Conservation (phyloP, 257 asterid species). For the Thymus mandschuricus region DNA sequence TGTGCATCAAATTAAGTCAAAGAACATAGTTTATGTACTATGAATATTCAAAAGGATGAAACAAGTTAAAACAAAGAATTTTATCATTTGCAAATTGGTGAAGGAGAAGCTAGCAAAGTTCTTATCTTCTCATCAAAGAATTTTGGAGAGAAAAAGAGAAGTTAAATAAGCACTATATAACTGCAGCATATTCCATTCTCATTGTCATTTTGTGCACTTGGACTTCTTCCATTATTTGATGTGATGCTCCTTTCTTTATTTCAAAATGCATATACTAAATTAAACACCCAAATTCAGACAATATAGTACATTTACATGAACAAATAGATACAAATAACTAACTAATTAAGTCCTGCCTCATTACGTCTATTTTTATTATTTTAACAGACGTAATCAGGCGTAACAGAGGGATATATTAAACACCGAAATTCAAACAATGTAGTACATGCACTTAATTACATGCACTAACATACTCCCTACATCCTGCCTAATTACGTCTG, state of each 20-base stretch:
- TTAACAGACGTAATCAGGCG: no score
- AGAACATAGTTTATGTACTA: neutral
- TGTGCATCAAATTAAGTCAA: constrained; percentile 17
- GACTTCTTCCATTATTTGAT: constrained; percentile 31
- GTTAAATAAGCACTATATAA: constrained; percentile 33
- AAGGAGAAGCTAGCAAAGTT: constrained; percentile 21
- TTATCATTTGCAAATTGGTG: constrained; percentile 28
- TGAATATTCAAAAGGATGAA: constrained; percentile 30
- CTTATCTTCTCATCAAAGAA: constrained; percentile 37
- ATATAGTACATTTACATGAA: neutral
- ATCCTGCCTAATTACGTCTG: no score
- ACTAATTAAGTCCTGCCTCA: no score
- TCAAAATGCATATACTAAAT: neutral
- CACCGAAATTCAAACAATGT: no score
- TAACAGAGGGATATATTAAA: no score
- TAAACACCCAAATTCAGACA: neutral
- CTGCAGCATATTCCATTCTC: constrained; percentile 33
- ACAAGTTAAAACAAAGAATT: constrained; percentile 23
- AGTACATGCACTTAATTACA: no score
- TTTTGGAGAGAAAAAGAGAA: constrained; percentile 28
- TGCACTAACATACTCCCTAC: no score
- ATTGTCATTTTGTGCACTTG: constrained; percentile 33
- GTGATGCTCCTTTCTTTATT: constrained; percentile 11
- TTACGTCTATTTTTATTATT: no score
- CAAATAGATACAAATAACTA: neutral